Base-by-base conservation (phyloP, 805 yeast genomes). In the Maudiozyma turicensis region DNA sequence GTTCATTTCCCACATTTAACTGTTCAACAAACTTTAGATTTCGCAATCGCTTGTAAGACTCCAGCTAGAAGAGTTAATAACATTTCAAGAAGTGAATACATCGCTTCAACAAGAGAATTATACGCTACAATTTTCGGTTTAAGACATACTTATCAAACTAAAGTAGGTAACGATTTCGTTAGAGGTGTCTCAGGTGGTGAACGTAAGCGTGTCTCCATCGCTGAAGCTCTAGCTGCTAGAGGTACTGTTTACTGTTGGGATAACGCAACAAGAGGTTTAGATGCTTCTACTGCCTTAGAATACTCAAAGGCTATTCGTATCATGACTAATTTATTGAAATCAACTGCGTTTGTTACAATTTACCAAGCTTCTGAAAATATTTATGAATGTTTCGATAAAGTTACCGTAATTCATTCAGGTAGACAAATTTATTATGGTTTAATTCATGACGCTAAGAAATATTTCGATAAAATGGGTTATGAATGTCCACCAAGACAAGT, bases 181-280 rank as follows among this genome's bases (percentile, higher is more conserved):
- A 75, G 87, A 65, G 86, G 89, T 69, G 85, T 83, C 33, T 82
- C 91, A 48, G 91, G 95, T 60, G 93, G 95, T 72, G 93, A 86
- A 68, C 73, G 95, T 56, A 85, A 85, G 67, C 78, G 95, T 70
- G 91, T 86, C 9, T 83, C 91, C 11, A 81, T 86, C 59, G 87
- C 89, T 13, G 95, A 86, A 67, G 86, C 84, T 1, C 66, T 81
- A 38, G 75, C 81, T 15, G 72, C 78, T 31, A 74, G 80, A 37
- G 82, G 84, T 28, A 65, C 76, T 20, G 64, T 81, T 30, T 77
- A 74, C 54, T 77, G 82, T 63, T 80, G 84, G 77, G 86, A 84
- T 67, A 84, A 84, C 59, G 80, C 88, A 5, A 84, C 91, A 11
- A 76, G 89, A 67, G 91, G 90, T 57, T 70, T 84, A 48, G 91